Evolutionary conservation across 140 eudicot genomes (phyloP), one percentile per base, ranked within the genome.

Genomic region (Anethum foeniculum): DNA sequence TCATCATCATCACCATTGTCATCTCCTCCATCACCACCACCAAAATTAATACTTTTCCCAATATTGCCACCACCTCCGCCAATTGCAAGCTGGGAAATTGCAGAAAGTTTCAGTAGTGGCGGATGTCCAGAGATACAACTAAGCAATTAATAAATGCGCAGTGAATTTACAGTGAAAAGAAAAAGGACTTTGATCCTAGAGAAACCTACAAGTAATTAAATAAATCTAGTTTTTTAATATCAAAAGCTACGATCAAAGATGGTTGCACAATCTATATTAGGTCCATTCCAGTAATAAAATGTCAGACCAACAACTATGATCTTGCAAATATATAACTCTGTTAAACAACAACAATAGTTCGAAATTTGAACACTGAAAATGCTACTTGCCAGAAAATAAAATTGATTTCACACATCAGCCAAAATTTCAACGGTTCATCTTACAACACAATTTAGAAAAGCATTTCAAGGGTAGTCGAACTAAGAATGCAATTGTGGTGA

Each of bases 21-120:
- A 74, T 90, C 99, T 65, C 97, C 97, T 47, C 99, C 99, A 87
- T 93, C 99, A 69, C 99, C 99, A 52, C 99, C 99, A 30, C 98
- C 98, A 79, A 86, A 84, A 82, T 85, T 89, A 28, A 92, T 80
- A 78, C 84, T 89, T 80, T 95, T 95, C 49, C 99, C 99, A n/a
- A 92, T 90, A 87, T 95, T 82, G 19, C 99, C 99, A 7, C 99
- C 97, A 54, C 97, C 99, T 75, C 97, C 99, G 49, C 99, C 99
- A 67, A 89, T 87, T 30, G 95, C 86, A 75, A 88, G 87, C 99
- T 95, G 90, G 62, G 73, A 77, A 30, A 78, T 56, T 80, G 75
- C 80, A 34, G 71, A 28, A 67, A 49, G 21, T 54, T 39, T 81
- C 74, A 80, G 5, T 46, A 44, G 1, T 44, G 46, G 60, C 81